These are phyloP conservation scores for Thalassia testudinum DNA, from an alignment of 116 monocot genomes.

Conservation along the genomic window DNA sequence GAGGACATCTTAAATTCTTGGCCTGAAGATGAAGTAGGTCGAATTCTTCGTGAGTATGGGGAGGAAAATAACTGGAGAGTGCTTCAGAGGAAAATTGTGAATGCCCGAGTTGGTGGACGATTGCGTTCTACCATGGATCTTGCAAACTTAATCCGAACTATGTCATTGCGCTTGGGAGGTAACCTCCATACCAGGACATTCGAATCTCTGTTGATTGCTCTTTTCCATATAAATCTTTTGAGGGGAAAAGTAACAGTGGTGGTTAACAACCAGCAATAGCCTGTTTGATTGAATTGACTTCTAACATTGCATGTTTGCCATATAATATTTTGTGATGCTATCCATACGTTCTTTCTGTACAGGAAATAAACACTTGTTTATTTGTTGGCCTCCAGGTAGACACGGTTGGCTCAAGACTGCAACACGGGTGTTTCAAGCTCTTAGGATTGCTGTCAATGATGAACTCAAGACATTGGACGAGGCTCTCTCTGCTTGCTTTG, in stretches of 20 bases:
- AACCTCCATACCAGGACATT: neutral
- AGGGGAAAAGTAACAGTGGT: too few relatives aligned
- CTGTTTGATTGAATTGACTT: too few relatives aligned
- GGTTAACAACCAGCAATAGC: too few relatives aligned
- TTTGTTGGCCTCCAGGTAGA: conserved; percentile 23
- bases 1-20: conserved; percentile 86
- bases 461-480: conserved; percentile 66
- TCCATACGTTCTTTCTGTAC: too few relatives aligned
- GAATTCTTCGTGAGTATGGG: conserved; percentile 78
- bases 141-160: conserved; percentile 41
- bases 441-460: conserved; percentile 92
- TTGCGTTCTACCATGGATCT: conserved; percentile 67
- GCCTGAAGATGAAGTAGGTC: conserved; percentile 81
- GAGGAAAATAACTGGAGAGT: conserved; percentile 90
- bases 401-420: conserved; percentile 97
- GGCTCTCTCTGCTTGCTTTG: conserved; percentile 61
- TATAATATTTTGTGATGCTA: too few relatives aligned
- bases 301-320: too few relatives aligned
- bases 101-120: conserved; percentile 41
- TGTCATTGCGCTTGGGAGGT: conserved; percentile 38
- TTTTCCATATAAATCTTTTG: too few relatives aligned
- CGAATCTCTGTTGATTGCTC: too few relatives aligned
- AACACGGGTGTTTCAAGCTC: conserved; percentile 88
- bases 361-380: too few relatives aligned
- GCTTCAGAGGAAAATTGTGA: conserved; percentile 61